Percentiles rank a stretch among this genome's conserved stretches.
phyloP scores from a whole-genome alignment of 495 filamentous ascomycete genomes.

The Mytilinidion resinicola region DNA sequence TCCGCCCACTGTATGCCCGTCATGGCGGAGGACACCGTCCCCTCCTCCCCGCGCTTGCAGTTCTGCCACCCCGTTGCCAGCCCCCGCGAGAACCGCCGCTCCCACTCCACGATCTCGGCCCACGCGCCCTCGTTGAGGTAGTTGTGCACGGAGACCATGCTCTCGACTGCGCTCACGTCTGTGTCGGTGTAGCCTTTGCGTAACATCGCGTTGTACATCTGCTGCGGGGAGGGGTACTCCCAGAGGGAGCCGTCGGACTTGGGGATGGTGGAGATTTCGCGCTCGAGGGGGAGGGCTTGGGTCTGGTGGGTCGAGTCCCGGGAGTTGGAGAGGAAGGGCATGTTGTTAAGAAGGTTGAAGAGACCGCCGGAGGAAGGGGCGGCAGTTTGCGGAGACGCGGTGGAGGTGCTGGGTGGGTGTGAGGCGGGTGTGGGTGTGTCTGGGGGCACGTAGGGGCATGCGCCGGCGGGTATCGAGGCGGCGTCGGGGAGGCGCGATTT shows the following conservation, averaged over 20 bases:
- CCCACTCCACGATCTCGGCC: slow-evolving; percentile 89
- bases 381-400: slow-evolving; percentile 29
- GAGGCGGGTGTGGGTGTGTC: slow-evolving; percentile 46
- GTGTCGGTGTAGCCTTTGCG: slow-evolving; percentile 95
- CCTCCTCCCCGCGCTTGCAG: slow-evolving; percentile 66
- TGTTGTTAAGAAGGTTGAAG: slow-evolving; percentile 92
- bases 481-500: slow-evolving; percentile 34
- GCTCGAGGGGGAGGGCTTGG: slow-evolving; percentile 62
- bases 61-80: slow-evolving; percentile 64
- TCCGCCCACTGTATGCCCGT: slow-evolving; percentile 31
- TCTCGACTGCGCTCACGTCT: slow-evolving; percentile 85
- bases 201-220: slow-evolving; percentile 98
- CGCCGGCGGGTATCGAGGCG: slow-evolving; percentile 40
- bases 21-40: neutral
- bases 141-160: slow-evolving; percentile 96
- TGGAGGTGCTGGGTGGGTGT: slow-evolving; percentile 36
- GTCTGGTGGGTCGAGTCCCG: slow-evolving; percentile 65
- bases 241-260: slow-evolving; percentile 70
- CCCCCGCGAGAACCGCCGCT: slow-evolving; percentile 71
- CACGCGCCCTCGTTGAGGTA: slow-evolving; percentile 97
- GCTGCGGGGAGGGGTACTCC: slow-evolving; percentile 97
- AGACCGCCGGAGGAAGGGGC: slow-evolving; percentile 53
- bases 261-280: slow-evolving; percentile 81
- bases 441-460: slow-evolving; percentile 42
- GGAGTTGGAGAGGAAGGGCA: slow-evolving; percentile 83